Evolutionary conservation across 2,329 filamentous ascomycete genomes (phyloP).

Genomic region (Verticillium nubilum): DNA sequence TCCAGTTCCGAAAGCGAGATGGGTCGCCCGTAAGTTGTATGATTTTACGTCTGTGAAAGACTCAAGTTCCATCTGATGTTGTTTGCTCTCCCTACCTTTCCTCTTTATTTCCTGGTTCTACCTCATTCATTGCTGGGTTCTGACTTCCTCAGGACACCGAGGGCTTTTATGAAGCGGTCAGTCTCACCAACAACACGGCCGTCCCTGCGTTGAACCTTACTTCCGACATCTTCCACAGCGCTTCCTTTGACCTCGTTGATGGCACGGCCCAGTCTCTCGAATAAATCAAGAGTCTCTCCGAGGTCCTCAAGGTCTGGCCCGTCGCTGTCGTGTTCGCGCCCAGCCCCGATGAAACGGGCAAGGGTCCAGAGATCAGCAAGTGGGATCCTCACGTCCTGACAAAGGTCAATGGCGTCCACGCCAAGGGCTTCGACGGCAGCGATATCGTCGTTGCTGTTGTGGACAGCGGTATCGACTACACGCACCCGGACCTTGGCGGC

Average conservation of each 20-base stretch:
- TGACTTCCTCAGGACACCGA: not conserved
- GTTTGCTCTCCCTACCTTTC: too few species aligned
- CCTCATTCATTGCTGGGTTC: not conserved
- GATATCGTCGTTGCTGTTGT: conserved; percentile 25
- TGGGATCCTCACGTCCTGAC: not conserved
- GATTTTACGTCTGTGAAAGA: too few species aligned
- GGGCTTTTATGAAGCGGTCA: not conserved
- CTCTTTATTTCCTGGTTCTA: too few species aligned
- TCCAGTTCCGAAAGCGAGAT: too few species aligned
- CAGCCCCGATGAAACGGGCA: not conserved
- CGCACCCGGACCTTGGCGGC: conserved; percentile 20
- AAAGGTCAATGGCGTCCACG: not conserved
- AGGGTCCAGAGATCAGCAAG: not conserved
- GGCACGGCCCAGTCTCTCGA: not conserved
- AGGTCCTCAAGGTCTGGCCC: not conserved
- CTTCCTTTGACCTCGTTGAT: conserved; percentile 1
- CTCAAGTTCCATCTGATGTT: too few species aligned
- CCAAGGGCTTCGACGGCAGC: not conserved
- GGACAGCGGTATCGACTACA: conserved; percentile 34
- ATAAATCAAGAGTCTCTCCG: not conserved
- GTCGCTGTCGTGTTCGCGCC: not conserved
- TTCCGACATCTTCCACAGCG: not conserved
- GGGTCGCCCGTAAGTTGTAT: too few species aligned
- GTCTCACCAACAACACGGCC: not conserved
- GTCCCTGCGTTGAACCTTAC: not conserved